These are phyloP conservation scores for Galerina sulciceps DNA, from an alignment of 768 basidiomycete genomes.

Conservation along the genomic window DNA sequence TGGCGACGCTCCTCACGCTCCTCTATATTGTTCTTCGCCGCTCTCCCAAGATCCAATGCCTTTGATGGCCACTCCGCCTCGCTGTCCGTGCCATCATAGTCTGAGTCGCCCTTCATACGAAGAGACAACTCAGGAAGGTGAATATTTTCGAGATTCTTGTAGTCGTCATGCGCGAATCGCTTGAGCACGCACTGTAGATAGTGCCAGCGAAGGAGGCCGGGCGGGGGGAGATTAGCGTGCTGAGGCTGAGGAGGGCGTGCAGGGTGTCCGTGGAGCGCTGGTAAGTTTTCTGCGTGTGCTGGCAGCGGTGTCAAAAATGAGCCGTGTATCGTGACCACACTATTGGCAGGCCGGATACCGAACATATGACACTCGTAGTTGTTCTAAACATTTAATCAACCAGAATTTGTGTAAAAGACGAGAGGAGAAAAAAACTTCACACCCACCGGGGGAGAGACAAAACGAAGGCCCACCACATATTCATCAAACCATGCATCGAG, in stretches of 20 bases:
- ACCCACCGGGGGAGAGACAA: too few species aligned
- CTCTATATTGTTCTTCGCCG: not conserved
- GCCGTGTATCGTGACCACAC: not conserved
- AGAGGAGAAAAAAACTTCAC: too few species aligned
- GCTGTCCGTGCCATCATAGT: constrained; percentile 3
- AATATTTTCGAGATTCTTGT: not conserved
- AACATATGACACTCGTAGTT: constrained; percentile 8
- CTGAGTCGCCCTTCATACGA: not conserved
- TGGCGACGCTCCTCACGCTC: constrained; percentile 5
- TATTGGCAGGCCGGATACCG: not conserved
- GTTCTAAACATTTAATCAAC: constrained; percentile 1
- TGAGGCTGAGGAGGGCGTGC: not conserved
- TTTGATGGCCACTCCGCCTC: constrained; percentile 4
- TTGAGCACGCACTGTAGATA: constrained; percentile 5
- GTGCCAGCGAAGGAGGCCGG: constrained; percentile 5
- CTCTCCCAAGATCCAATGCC: not conserved
- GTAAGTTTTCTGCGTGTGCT: not conserved
- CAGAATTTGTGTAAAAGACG: too few species aligned
- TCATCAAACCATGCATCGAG: too few species aligned
- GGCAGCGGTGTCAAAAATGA: not conserved
- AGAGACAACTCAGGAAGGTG: too few species aligned
- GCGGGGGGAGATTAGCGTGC: not conserved
- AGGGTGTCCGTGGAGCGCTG: constrained; percentile 1
- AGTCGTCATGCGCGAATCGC: not conserved
- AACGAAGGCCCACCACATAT: too few species aligned